These are phyloP conservation scores for Lentinula edodes DNA, from an alignment of 768 basidiomycete genomes.

Conservation along the genomic window DNA sequence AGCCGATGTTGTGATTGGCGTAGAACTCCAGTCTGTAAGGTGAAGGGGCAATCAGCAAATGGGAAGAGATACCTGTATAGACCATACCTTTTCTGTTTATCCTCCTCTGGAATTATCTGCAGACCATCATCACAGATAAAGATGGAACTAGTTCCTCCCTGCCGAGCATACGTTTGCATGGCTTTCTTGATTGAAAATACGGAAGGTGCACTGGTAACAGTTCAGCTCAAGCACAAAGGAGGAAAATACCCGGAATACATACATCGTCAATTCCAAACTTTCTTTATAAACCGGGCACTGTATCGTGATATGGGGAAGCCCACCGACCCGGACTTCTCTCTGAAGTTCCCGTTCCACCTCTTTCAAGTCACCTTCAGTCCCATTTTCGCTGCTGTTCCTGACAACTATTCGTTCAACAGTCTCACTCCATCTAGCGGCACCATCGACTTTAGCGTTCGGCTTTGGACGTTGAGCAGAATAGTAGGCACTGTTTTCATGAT, in stretches of 20 bases:
- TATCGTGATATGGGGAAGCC: constrained; percentile 73
- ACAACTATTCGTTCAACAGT: not conserved
- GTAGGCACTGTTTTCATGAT: constrained; percentile 64
- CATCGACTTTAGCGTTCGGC: constrained; percentile 1
- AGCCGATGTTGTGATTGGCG: constrained; percentile 63
- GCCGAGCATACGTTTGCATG: constrained; percentile 82
- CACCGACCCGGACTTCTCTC: not conserved
- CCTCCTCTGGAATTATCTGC: constrained; percentile 60
- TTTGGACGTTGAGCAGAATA: constrained; percentile 1
- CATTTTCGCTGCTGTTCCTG: not conserved
- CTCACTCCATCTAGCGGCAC: not conserved
- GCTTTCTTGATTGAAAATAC: constrained; percentile 78
- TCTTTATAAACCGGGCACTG: constrained; percentile 90
- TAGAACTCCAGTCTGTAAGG: constrained; percentile 52
- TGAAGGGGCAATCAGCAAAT: not conserved
- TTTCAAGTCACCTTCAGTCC: not conserved
- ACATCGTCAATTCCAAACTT: constrained; percentile 70
- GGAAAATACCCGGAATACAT: not conserved
- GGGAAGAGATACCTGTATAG: not conserved
- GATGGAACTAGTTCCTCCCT: constrained; percentile 76
- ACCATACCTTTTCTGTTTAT: constrained; percentile 45
- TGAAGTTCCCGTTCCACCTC: not conserved
- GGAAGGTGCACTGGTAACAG: constrained; percentile 50
- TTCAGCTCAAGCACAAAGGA: not conserved
- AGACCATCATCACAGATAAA: constrained; percentile 83